Evolutionary conservation across 371 early-diverging fungal species (phyloP).

Genomic region (Mortierella sp.): DNA sequence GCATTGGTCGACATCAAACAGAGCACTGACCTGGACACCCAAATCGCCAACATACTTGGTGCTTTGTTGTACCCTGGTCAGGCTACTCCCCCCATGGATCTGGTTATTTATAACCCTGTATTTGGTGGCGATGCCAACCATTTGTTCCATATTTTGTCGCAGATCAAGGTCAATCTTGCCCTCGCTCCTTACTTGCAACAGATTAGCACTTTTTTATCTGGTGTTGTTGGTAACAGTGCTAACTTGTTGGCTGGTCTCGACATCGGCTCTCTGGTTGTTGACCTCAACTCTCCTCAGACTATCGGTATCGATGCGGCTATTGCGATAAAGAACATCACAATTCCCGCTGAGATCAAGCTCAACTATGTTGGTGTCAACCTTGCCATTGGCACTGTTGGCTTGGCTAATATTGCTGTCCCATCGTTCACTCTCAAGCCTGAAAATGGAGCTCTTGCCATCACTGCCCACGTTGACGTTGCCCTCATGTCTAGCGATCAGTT

Average conservation of each 20-base stretch:
- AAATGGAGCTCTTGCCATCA: constrained; percentile 29
- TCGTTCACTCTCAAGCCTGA: constrained; percentile 38
- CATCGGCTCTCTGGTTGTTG: constrained; percentile 39
- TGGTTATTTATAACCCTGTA: constrained; percentile 52
- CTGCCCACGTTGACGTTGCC: constrained; percentile 39
- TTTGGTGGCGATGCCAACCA: constrained; percentile 50
- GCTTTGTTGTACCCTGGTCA: constrained; percentile 44
- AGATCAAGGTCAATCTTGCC: constrained; percentile 42
- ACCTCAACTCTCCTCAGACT: constrained; percentile 49
- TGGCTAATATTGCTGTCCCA: constrained; percentile 45
- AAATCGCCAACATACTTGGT: constrained; percentile 43
- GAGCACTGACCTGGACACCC: constrained; percentile 17
- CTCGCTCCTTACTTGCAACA: constrained; percentile 44
- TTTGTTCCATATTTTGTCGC: constrained; percentile 45
- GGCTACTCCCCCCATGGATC: constrained; percentile 38
- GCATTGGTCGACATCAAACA: constrained; percentile 36
- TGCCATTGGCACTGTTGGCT: constrained; percentile 28
- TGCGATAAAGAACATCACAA: constrained; percentile 30
- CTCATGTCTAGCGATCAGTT: constrained; percentile 28
- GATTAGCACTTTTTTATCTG: constrained; percentile 33
- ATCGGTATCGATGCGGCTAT: constrained; percentile 51
- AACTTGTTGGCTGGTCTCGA: constrained; percentile 47
- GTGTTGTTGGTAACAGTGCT: constrained; percentile 14
- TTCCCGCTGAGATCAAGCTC: constrained; percentile 50
- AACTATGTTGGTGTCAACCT: constrained; percentile 50